These are phyloP conservation scores for Dictyostelium brefeldianum DNA, from an alignment of 78 protist genomes.

Conservation along the genomic window DNA sequence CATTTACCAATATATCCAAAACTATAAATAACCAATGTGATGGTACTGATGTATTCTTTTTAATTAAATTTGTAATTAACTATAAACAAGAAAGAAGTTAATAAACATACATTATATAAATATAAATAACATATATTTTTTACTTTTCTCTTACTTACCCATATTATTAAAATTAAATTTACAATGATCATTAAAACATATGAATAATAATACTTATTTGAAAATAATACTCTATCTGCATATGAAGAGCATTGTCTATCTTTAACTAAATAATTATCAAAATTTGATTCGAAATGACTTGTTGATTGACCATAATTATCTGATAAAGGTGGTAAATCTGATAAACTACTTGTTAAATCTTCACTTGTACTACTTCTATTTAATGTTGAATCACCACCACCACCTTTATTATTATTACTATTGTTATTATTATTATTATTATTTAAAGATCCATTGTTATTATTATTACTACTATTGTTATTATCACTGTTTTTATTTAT, in stretches of 20 bases:
- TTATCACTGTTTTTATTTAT: not conserved
- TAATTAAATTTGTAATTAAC: slow-evolving; percentile 43
- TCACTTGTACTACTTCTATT: not conserved
- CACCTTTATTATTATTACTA: not conserved
- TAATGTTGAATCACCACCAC: not conserved
- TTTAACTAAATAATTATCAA: not conserved
- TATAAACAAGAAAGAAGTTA: not conserved
- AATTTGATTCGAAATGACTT: not conserved
- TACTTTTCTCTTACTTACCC: slow-evolving; percentile 17
- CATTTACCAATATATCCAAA: slow-evolving; percentile 44
- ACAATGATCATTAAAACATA: slow-evolving; percentile 36
- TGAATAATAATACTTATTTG: slow-evolving; percentile 52
- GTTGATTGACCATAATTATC: slow-evolving; percentile 12
- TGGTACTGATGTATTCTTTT: slow-evolving; percentile 38
- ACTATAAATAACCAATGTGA: slow-evolving; percentile 64
- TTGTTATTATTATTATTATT: not conserved
- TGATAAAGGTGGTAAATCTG: not conserved
- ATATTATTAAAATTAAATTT: slow-evolving; percentile 34
- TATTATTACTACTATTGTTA: not conserved
- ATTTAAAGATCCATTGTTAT: not conserved
- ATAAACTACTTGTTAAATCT: not conserved
- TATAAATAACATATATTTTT: not conserved
- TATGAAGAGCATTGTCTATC: slow-evolving; percentile 45
- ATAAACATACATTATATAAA: too few species aligned
- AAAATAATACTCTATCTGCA: slow-evolving; percentile 63